A percentile compares a stretch with the other conserved stretches of the same genome.
Evolutionary conservation across 352 stramenopile genomes (phyloP).

Genomic region (Globisporangium nunn): DNA sequence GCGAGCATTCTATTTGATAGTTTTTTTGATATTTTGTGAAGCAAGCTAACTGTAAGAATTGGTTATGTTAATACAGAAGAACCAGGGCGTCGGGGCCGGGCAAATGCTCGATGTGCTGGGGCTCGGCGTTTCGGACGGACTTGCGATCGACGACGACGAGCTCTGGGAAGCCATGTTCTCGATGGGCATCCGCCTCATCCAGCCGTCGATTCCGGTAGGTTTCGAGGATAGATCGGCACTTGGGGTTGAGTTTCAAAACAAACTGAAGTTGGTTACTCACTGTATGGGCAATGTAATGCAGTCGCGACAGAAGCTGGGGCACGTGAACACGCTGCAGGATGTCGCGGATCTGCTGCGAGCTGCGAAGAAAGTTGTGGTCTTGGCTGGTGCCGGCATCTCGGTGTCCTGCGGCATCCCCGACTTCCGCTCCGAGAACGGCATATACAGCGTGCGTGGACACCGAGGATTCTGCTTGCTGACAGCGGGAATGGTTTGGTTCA

Average conservation of each 20-base stretch:
- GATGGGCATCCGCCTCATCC: constrained; percentile 78
- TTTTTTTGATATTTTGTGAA: neutral
- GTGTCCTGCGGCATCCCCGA: constrained; percentile 98
- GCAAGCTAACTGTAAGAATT: neutral
- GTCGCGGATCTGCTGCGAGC: constrained; percentile 62
- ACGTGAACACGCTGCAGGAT: constrained; percentile 65
- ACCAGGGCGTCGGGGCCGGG: constrained; percentile 41
- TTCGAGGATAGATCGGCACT: no score
- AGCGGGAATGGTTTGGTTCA: neutral
- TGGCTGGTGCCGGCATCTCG: constrained; percentile 93
- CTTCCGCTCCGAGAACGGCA: constrained; percentile 93
- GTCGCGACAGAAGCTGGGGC: constrained; percentile 41
- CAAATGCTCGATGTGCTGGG: constrained; percentile 79
- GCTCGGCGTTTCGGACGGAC: constrained; percentile 67
- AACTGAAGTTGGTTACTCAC: neutral
- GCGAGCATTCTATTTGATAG: neutral
- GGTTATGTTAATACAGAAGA: constrained; percentile 30
- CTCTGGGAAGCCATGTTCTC: constrained; percentile 82
- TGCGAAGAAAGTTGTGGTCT: constrained; percentile 87
- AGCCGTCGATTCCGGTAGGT: constrained; percentile 49
- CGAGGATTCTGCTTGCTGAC: neutral
- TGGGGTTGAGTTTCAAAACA: no score
- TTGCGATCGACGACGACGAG: constrained; percentile 73
- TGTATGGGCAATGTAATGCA: constrained; percentile 5
- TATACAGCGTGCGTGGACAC: constrained; percentile 76